Percentiles rank a stretch among this genome's conserved stretches.
phyloP scores from a whole-genome alignment of 2,329 filamentous ascomycete species.

The Waltergamsia citrina region DNA sequence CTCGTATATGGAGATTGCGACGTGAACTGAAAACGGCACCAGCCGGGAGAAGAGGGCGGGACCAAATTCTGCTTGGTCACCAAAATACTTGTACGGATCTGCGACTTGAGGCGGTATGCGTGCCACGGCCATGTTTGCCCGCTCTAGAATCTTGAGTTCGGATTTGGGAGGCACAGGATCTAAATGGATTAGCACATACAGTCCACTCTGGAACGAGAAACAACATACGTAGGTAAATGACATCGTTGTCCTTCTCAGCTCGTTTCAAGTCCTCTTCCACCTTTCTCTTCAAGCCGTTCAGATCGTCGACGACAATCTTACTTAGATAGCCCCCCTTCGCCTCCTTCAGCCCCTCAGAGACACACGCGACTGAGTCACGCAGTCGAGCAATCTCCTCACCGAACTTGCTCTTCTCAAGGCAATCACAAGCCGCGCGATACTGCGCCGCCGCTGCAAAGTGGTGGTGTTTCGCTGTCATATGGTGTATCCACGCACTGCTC shows the following conservation, averaged over 20 bases:
- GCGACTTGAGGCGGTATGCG: constrained; percentile 74
- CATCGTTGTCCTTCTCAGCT: constrained; percentile 91
- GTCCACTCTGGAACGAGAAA: background rate
- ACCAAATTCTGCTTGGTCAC: constrained; percentile 72
- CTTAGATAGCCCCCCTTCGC: constrained; percentile 64
- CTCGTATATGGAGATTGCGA: constrained; percentile 91
- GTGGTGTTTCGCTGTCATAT: constrained; percentile 93
- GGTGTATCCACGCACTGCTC: constrained; percentile 93
- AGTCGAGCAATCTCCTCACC: constrained; percentile 90
- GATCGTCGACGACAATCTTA: constrained; percentile 70
- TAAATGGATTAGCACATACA: constrained; percentile 24
- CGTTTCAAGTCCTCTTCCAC: constrained; percentile 83
- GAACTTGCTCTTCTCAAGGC: constrained; percentile 86
- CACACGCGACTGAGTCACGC: constrained; percentile 71
- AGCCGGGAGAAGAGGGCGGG: constrained; percentile 81
- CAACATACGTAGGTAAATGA: constrained; percentile 73
- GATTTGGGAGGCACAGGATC: constrained; percentile 78
- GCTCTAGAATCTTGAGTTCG: constrained; percentile 75
- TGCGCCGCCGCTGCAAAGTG: constrained; percentile 95
- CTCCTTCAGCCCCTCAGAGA: constrained; percentile 80
- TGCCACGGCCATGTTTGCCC: constrained; percentile 79
- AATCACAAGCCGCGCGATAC: constrained; percentile 83
- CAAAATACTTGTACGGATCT: constrained; percentile 70
- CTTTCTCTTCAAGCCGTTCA: constrained; percentile 72
- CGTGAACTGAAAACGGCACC: constrained; percentile 90